A percentile compares a stretch with the other conserved stretches of the same genome.
Conservation (phyloP, 2,329 filamentous ascomycete species). For the Hypoxylon sp. region DNA sequence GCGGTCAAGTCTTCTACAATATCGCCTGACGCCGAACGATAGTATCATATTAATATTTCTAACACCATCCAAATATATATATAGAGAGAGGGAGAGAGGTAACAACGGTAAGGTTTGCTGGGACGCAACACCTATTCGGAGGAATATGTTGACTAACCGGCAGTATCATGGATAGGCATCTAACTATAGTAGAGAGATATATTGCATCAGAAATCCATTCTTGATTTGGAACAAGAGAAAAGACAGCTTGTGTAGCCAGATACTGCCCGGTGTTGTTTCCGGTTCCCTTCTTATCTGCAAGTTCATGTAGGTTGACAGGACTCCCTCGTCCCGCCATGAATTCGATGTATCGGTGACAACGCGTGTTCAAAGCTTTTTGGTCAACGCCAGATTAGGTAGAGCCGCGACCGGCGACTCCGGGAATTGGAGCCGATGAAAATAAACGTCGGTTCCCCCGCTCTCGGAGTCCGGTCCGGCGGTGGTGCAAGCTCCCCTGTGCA, state of each 20-base stretch:
- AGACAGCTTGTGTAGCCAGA: constrained; percentile 3
- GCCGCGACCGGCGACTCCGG: constrained; percentile 23
- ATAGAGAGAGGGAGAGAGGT: not conserved
- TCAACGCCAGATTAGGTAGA: constrained; percentile 16
- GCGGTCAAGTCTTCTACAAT: not conserved
- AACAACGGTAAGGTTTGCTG: not conserved
- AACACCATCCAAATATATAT: not conserved
- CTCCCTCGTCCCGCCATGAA: not conserved
- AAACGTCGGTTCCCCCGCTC: constrained; percentile 30
- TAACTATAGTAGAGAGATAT: not conserved
- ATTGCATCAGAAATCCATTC: not conserved
- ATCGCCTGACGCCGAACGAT: not conserved
- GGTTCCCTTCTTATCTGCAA: constrained; percentile 4
- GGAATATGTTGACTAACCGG: not conserved
- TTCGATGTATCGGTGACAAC: constrained; percentile 6
- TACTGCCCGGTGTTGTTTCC: not conserved
- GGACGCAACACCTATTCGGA: not conserved
- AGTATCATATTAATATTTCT: not conserved
- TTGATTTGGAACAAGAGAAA: constrained; percentile 4
- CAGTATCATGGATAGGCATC: not conserved
- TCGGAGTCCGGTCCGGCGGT: constrained; percentile 40
- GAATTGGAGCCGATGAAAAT: constrained; percentile 28
- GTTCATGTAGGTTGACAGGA: constrained; percentile 3
- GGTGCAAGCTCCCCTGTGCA: constrained; percentile 10
- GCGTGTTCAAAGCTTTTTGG: constrained; percentile 5